Percentiles rank a stretch among this genome's conserved stretches.
Conservation (phyloP, 495 filamentous ascomycete species). For the Neurospora sp. region DNA sequence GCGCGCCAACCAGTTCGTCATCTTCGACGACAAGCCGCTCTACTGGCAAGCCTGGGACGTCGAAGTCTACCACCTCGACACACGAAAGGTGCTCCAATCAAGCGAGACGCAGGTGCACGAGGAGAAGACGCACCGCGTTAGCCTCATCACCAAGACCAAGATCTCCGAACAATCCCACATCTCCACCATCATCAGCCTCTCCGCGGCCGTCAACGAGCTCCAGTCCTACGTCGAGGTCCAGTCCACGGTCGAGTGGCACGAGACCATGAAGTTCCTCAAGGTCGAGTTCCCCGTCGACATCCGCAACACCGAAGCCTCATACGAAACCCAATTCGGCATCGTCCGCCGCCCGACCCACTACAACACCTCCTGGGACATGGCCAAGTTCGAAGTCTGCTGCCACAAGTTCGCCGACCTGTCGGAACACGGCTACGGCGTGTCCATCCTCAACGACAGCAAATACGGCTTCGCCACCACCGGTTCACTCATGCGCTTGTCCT, state of each 20-base stretch:
- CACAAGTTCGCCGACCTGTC: constrained; percentile 97
- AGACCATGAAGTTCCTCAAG: constrained; percentile 96
- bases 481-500: constrained; percentile 82
- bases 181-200: constrained; percentile 74
- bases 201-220: constrained; percentile 50
- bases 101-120: constrained; percentile 61
- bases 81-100: constrained; percentile 60
- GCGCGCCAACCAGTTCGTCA: constrained; percentile 84
- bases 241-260: constrained; percentile 83
- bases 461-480: constrained; percentile 91
- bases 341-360: constrained; percentile 85
- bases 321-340: constrained; percentile 90
- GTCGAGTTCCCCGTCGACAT: constrained; percentile 96
- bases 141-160: constrained; percentile 66
- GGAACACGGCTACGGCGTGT: constrained; percentile 84
- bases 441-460: constrained; percentile 91
- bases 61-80: constrained; percentile 89
- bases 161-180: constrained; percentile 84
- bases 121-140: constrained; percentile 60
- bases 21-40: constrained; percentile 95
- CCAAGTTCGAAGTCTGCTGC: constrained; percentile 97
- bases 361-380: constrained; percentile 98
- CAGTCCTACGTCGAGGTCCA: constrained; percentile 67
- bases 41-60: constrained; percentile 99
- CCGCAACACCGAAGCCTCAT: constrained; percentile 84